phyloP scores from a whole-genome alignment of 2,329 filamentous ascomycete species.

The Xylariales sp. region DNA sequence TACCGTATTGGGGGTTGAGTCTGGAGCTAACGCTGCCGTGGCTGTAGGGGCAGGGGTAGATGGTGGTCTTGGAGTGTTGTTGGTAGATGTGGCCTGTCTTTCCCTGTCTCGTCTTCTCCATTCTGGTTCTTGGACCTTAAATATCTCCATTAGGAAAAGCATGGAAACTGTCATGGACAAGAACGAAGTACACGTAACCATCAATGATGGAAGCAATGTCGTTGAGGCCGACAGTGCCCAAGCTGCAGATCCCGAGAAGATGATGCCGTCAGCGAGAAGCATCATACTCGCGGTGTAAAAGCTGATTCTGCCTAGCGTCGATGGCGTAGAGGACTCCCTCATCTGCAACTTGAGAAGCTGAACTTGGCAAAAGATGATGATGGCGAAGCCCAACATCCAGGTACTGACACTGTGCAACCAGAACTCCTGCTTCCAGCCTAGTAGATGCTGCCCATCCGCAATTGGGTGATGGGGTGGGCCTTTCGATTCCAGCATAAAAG shows the following conservation, averaged over 20 bases:
- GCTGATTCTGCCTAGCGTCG: conserved; percentile 61
- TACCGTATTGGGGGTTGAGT: conserved; percentile 13
- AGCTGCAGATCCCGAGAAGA: conserved; percentile 51
- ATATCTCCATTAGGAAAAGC: conserved; percentile 55
- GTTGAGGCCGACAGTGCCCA: conserved; percentile 53
- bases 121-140: conserved; percentile 57
- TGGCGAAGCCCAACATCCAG: conserved; percentile 54
- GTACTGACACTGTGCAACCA: conserved; percentile 52
- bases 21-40: conserved; percentile 12
- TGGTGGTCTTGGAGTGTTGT: conserved; percentile 17
- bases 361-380: conserved; percentile 57
- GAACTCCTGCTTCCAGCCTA: conserved; percentile 57
- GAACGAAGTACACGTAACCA: conserved; percentile 48
- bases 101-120: conserved; percentile 37
- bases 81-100: conserved; percentile 20
- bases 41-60: conserved; percentile 11
- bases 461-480: conserved; percentile 53
- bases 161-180: conserved; percentile 54
- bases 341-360: conserved; percentile 60
- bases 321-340: conserved; percentile 62
- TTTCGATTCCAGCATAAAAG: conserved; percentile 60
- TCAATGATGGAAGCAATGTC: conserved; percentile 52
- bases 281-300: conserved; percentile 59
- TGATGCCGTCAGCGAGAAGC: conserved; percentile 57
- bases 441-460: conserved; percentile 49